phyloP scores from a whole-genome alignment of 2,329 filamentous ascomycete species.

The Clarireedia monteithiana region DNA sequence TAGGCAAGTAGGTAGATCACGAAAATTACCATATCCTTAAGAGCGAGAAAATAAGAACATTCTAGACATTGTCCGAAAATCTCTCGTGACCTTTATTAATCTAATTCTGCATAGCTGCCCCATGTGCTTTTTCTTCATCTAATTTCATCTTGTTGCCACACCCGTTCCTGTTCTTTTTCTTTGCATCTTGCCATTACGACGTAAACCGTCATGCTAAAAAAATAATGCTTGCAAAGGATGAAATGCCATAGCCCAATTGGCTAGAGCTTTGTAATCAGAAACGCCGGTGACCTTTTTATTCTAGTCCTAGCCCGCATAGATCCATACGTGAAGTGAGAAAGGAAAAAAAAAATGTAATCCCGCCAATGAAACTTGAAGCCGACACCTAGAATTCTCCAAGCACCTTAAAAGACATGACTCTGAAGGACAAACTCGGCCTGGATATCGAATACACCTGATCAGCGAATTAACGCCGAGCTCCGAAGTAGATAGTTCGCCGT shows the following conservation, averaged over 20 bases:
- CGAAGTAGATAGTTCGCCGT: too few relatives aligned
- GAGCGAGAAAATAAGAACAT: neutral
- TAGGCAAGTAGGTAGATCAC: neutral
- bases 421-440: neutral
- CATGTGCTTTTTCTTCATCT: neutral
- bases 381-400: neutral
- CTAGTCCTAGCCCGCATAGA: too few relatives aligned
- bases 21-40: neutral
- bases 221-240: conserved; percentile 2
- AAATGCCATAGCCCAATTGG: neutral
- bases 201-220: neutral
- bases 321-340: too few relatives aligned
- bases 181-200: neutral
- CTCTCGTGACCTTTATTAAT: neutral
- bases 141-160: neutral
- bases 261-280: too few relatives aligned
- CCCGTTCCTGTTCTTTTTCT: neutral
- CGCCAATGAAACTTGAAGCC: neutral
- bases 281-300: too few relatives aligned
- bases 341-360: too few relatives aligned
- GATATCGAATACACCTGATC: neutral
- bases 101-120: neutral
- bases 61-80: neutral
- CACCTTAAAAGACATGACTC: neutral
- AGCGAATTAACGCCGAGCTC: neutral